Evolutionary conservation across 2,329 filamentous ascomycete species (phyloP).

Genomic region (Hymenotorrendiella dingleyae): DNA sequence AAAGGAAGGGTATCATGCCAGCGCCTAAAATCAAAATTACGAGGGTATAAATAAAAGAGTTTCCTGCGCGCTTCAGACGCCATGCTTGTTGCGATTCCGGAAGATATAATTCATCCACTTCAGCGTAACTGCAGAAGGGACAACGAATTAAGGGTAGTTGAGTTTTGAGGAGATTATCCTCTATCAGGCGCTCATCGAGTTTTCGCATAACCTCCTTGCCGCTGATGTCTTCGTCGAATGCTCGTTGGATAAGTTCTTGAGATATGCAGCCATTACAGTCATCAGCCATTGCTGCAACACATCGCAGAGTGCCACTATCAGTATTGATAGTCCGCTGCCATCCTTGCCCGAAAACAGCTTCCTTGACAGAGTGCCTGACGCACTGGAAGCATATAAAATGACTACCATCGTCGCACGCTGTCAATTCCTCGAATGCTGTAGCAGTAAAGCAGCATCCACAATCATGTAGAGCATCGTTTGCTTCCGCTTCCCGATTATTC

Average conservation of each 20-base stretch:
- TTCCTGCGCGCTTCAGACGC: conserved; percentile 48
- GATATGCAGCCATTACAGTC: conserved; percentile 74
- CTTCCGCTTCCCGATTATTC: conserved; percentile 55
- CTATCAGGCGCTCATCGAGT: conserved; percentile 73
- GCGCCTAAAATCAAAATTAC: conserved; percentile 46
- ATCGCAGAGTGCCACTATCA: conserved; percentile 68
- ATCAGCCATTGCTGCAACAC: conserved; percentile 66
- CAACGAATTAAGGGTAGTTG: conserved; percentile 73
- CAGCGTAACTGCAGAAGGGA: conserved; percentile 87
- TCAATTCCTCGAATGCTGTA: conserved; percentile 66
- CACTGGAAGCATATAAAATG: conserved; percentile 79
- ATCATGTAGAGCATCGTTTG: conserved; percentile 53
- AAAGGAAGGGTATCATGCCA: conserved; percentile 48
- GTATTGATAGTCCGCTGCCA: conserved; percentile 77
- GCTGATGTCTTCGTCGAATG: conserved; percentile 62
- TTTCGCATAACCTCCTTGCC: conserved; percentile 67
- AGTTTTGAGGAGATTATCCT: conserved; percentile 68
- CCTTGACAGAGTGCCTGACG: conserved; percentile 73
- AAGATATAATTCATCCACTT: conserved; percentile 72
- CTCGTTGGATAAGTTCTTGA: conserved; percentile 61
- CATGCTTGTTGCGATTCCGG: conserved; percentile 49
- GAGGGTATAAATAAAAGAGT: conserved; percentile 28
- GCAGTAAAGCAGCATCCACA: conserved; percentile 75
- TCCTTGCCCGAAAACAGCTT: conserved; percentile 88
- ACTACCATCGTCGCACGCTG: conserved; percentile 60